Conservation (phyloP, 495 filamentous ascomycete genomes). For the Evansstolkia leycettana region DNA sequence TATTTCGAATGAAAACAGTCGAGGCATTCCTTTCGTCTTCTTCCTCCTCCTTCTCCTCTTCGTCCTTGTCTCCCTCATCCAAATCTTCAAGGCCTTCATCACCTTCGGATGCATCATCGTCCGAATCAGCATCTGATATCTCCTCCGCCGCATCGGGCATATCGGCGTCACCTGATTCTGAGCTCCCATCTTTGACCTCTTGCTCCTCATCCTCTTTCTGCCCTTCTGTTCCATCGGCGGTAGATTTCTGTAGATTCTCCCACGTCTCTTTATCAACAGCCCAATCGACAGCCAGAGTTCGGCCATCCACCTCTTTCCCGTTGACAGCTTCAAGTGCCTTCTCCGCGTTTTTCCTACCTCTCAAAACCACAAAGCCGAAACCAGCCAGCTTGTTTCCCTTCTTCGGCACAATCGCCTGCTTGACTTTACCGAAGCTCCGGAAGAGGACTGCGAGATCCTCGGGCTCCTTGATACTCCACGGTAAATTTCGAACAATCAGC, state of each 20-base stretch:
- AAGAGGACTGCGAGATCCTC: slow-evolving; percentile 71
- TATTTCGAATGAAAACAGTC: slow-evolving; percentile 87
- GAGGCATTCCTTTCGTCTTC: slow-evolving; percentile 45
- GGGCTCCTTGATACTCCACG: slow-evolving; percentile 84
- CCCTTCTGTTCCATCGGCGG: slow-evolving; percentile 10
- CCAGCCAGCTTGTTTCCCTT: slow-evolving; percentile 60
- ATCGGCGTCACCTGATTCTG: slow-evolving; percentile 18
- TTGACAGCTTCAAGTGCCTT: slow-evolving; percentile 76
- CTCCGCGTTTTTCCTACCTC: slow-evolving; percentile 83
- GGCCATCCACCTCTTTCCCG: slow-evolving; percentile 79
- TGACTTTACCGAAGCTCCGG: slow-evolving; percentile 79
- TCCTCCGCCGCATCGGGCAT: slow-evolving; percentile 26
- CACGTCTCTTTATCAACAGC: slow-evolving; percentile 84
- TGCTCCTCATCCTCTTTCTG: slow-evolving; percentile 19
- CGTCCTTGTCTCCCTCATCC: slow-evolving; percentile 23
- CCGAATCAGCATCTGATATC: slow-evolving; percentile 10
- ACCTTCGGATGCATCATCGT: slow-evolving; percentile 13
- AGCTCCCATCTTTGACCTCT: slow-evolving; percentile 9
- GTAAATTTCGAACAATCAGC: slow-evolving; percentile 88
- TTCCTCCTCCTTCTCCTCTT: slow-evolving; percentile 39
- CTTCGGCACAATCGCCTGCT: slow-evolving; percentile 67
- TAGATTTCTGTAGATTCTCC: slow-evolving; percentile 46
- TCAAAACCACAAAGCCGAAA: slow-evolving; percentile 85
- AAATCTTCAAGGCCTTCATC: slow-evolving; percentile 14
- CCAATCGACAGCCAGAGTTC: slow-evolving; percentile 87